A percentile compares a stretch with the other conserved stretches of the same genome.
Evolutionary conservation across 1,139 yeast species (phyloP).

Genomic region (Candida dubliniensis): DNA sequence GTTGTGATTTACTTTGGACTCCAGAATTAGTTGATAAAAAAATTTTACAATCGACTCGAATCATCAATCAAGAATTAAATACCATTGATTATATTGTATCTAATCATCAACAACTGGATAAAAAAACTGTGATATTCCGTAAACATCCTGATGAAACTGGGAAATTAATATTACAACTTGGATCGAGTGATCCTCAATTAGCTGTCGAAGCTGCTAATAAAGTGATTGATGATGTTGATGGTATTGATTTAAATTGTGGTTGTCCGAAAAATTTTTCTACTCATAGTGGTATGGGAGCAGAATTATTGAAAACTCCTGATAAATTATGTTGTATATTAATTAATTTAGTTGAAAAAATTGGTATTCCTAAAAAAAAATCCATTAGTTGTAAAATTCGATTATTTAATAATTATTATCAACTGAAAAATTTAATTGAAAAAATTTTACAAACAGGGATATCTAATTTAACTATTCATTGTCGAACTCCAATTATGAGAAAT

Average conservation of each 20-base stretch:
- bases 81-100: constrained; percentile 58
- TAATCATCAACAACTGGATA: constrained; percentile 16
- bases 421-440: constrained; percentile 59
- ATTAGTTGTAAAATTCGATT: constrained; percentile 89
- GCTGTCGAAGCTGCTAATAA: constrained; percentile 86
- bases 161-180: constrained; percentile 81
- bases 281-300: constrained; percentile 98
- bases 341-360: constrained; percentile 74
- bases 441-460: constrained; percentile 79
- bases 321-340: constrained; percentile 64
- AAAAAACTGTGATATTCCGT: constrained; percentile 58
- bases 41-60: constrained; percentile 65
- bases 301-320: constrained; percentile 79
- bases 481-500: constrained; percentile 88
- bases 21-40: constrained; percentile 93
- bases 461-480: constrained; percentile 86
- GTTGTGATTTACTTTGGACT: constrained; percentile 94
- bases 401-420: constrained; percentile 56
- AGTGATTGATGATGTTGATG: constrained; percentile 84
- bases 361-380: constrained; percentile 71
- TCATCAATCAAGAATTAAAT: constrained; percentile 51
- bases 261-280: constrained; percentile 90
- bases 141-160: constrained; percentile 58
- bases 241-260: constrained; percentile 92
- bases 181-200: constrained; percentile 76